Base-by-base conservation (phyloP, 495 filamentous ascomycete genomes). In the Rusavskia elegans region DNA sequence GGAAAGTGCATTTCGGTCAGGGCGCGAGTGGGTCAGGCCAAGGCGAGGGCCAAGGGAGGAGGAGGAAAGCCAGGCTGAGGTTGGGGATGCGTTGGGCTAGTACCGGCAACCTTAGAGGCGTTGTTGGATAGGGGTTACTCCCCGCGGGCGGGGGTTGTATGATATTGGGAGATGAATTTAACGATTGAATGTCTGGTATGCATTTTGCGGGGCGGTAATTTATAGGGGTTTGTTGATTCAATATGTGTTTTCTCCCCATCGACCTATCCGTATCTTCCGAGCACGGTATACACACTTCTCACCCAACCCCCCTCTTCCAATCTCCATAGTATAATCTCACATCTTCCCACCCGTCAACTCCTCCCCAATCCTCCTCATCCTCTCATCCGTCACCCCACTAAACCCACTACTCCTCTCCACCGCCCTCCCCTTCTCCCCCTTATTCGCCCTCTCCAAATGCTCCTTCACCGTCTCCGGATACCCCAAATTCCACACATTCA, bases 291-390 rank as follows among this genome's bases (percentile, higher is more conserved):
- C 10, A 42, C 40, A 19, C 5, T 19, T n/a, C n/a, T n/a, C n/a
- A n/a, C n/a, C n/a, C n/a, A n/a, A n/a, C n/a, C n/a, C n/a, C 40
- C 1, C 20, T 42, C 40, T 42, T 42, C 14, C 40, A 42, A 17
- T 7, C 8, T 13, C 40, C 40, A 17, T 7, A 11, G 3, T 19
- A 17, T 16, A 46, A 11, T 23, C 50, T 68, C 63, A 76, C 64
- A 83, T 68, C 70, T 81, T 84, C 52, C 82, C 82, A 38, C 82
- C 82, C 19, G 79, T 85, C 55, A 86, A 66, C 62, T 78, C 70
- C 66, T 86, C 82, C 19, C 72, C 78, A 59, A 86, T 72, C 64
- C 71, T 75, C 68, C 71, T 76, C 57, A 84, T 67, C 64, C 82
- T 74, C 56, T 76, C 66, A 57, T 74, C 71, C 21, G 64, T 68